Evolutionary conservation across 2,329 filamentous ascomycete species (phyloP).

Genomic region (Fusarium nygamai): DNA sequence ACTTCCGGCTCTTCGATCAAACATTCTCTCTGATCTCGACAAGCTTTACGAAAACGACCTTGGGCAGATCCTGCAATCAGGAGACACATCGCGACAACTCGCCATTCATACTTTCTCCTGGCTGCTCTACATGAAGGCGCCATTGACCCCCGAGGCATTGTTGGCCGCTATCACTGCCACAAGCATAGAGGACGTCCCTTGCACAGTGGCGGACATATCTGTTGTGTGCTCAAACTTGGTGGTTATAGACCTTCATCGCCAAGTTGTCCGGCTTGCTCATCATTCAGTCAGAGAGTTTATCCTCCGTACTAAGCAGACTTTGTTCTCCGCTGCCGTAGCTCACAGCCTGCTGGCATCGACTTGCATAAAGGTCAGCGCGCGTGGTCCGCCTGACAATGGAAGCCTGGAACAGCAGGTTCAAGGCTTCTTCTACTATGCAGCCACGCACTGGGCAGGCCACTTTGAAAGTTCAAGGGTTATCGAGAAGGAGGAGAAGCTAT

Average conservation of each 20-base stretch:
- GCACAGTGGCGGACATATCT: not conserved
- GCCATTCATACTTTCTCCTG: not conserved
- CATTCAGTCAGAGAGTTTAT: not conserved
- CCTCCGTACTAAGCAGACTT: not conserved
- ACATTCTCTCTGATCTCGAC: not conserved
- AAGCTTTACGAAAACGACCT: not conserved
- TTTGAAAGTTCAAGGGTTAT: not conserved
- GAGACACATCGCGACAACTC: not conserved
- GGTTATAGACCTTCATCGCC: not conserved
- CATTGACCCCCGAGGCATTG: not conserved
- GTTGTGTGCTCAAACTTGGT: not conserved
- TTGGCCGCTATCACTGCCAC: not conserved
- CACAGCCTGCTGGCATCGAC: not conserved
- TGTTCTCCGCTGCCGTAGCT: not conserved
- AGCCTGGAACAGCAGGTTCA: not conserved
- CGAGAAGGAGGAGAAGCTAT: not conserved
- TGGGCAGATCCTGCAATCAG: not conserved
- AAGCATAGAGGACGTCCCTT: too few relatives aligned
- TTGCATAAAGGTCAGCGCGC: not conserved
- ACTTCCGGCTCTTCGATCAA: not conserved
- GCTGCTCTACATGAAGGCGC: not conserved
- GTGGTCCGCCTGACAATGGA: not conserved
- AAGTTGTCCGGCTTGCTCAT: not conserved
- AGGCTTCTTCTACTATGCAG: not conserved
- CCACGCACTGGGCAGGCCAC: not conserved